Evolutionary conservation across 257 asterid genomes (phyloP).

Genomic region (Ilex aquifolium): DNA sequence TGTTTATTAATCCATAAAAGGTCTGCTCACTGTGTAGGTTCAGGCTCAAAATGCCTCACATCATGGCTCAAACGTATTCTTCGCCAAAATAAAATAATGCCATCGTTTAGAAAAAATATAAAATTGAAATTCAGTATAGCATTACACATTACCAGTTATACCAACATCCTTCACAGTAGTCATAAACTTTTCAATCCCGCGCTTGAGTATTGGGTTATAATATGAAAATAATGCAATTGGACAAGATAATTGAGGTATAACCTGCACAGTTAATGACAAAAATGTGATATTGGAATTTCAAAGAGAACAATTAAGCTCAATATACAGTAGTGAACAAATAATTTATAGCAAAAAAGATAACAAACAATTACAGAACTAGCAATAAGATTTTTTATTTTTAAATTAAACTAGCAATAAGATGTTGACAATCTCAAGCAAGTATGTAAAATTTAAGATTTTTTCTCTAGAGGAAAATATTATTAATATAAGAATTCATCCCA

Average conservation of each 20-base stretch:
- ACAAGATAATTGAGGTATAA: slow-evolving; percentile 73
- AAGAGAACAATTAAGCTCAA: background rate
- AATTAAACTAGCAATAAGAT: too few relatives aligned
- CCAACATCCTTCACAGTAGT: slow-evolving; percentile 63
- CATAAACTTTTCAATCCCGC: slow-evolving; percentile 79
- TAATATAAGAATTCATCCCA: too few relatives aligned
- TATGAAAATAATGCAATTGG: slow-evolving; percentile 80
- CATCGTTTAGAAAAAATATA: background rate
- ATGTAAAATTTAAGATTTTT: too few relatives aligned
- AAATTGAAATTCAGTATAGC: background rate
- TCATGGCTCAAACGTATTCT: too few relatives aligned
- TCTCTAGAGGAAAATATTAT: too few relatives aligned
- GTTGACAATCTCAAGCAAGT: too few relatives aligned
- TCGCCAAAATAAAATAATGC: too few relatives aligned
- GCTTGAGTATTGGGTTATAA: slow-evolving; percentile 88
- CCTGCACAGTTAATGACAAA: slow-evolving; percentile 32
- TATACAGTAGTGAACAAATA: background rate
- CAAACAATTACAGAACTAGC: too few relatives aligned
- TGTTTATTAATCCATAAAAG: too few relatives aligned
- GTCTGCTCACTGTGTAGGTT: too few relatives aligned
- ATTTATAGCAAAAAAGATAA: background rate
- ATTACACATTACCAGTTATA: slow-evolving; percentile 53
- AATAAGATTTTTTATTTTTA: too few relatives aligned
- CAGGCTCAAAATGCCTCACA: too few relatives aligned
- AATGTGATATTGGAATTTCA: slow-evolving; percentile 2